Conservation (phyloP, 805 yeast species). For the Debaryomyces hansenii region DNA sequence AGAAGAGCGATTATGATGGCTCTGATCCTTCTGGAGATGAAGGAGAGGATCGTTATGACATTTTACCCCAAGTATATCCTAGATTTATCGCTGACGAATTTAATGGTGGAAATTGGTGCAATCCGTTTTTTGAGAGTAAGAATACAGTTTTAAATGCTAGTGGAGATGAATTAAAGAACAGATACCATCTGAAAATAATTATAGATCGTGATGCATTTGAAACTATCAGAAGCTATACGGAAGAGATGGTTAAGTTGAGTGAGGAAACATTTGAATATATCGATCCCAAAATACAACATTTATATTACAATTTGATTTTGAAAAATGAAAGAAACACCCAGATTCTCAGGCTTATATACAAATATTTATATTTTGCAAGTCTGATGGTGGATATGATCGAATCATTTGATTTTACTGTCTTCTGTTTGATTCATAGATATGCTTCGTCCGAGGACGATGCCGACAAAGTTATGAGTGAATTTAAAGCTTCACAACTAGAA, state of each 20-base stretch:
- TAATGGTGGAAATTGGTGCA: constrained; percentile 79
- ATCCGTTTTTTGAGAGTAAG: constrained; percentile 54
- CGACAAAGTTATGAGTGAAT: constrained; percentile 6
- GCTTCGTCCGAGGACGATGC: constrained; percentile 18
- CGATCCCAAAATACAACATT: constrained; percentile 33
- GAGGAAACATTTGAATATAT: constrained; percentile 44
- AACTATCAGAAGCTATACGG: constrained; percentile 32
- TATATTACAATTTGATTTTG: constrained; percentile 33
- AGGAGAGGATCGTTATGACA: constrained; percentile 34
- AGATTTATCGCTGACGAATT: constrained; percentile 64
- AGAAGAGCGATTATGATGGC: constrained; percentile 35
- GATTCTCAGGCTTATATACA: constrained; percentile 53
- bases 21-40: constrained; percentile 37
- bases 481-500: background rate
- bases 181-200: constrained; percentile 44
- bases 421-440: constrained; percentile 40
- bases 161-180: constrained; percentile 43
- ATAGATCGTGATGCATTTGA: constrained; percentile 51
- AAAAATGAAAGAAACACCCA: constrained; percentile 50
- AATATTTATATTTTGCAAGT: constrained; percentile 49
- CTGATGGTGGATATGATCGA: constrained; percentile 54
- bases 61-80: constrained; percentile 67
- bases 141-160: constrained; percentile 39
- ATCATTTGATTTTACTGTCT: constrained; percentile 61
- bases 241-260: constrained; percentile 38